Evolutionary conservation across 768 basidiomycete genomes (phyloP), one percentile per base, ranked within the genome.

Genomic region (Suillus luteus): DNA sequence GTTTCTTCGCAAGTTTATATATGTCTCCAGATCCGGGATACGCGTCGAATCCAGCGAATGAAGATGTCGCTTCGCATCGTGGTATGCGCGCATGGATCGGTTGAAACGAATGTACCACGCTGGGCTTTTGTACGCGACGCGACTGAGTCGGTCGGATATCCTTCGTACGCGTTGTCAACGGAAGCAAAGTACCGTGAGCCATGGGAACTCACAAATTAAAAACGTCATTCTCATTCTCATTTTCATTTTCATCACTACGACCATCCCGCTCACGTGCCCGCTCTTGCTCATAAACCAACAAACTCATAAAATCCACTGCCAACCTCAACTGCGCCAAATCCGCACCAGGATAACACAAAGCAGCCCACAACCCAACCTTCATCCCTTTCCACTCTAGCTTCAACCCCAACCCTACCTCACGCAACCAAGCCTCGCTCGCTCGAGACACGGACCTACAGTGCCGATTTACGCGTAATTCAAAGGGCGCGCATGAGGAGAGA

Each of bases 281-380:
- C 65, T 62, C 60, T 64, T 52, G 68, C 62, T 7, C 75, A 62
- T 79, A 70, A 24, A 81, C 66, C 52, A 85, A 61, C 59, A 83
- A 65, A 46, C 80, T 78, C 62, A 84, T 68, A 54, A 87, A 80
- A 64, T 88, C 84, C 38, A 81, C 31, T 31, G 84, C 73, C 41
- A 86, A 75, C 38, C 78, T 75, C 27, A 90, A 74, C 70, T 89
- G 88, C 0, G 85, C 75, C 9, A 76, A 73, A 68, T 88, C 88
- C 66, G 31, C 84, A 2, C 75, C 80, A 9, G 89, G 88, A 67
- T 85, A 83, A 68, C 86, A 87, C 1, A 87, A 78, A 1, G 85
- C 78, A 1, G 85, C 85, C 35, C 88, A 78, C 27, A 90, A 74
- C 1, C 86, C 86, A 5, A 78, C 70, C 64, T 81, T 83, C 55